Base-by-base conservation (phyloP, 2,329 filamentous ascomycete species). In the Stachybotrys chlorohalonatus region DNA sequence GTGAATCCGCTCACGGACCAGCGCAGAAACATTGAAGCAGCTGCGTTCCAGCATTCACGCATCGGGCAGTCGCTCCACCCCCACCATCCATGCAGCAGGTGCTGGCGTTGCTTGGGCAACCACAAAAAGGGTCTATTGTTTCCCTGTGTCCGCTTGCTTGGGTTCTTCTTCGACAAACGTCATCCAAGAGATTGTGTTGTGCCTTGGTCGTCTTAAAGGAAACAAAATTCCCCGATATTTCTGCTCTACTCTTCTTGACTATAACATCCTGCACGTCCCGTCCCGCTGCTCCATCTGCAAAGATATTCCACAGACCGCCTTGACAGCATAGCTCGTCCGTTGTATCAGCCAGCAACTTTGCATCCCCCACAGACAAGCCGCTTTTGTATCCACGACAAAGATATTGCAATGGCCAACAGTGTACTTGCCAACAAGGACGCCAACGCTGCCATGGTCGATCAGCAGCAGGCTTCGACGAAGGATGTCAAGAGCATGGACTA, bases 401-500 rank as follows among this genome's bases (percentile, higher is more conserved):
- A 24, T 24, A 24, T 24, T 4, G 68, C 59, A 62, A 86, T 85
- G 82, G 80, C 80, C 57, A 59, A 71, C 69, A 82, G 77, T 71
- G 73, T 85, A 62, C 84, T 90, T 70, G 74, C 76, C 62, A 74
- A 81, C 66, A 84, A 84, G 73, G 84, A 89, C 74, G 76, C 80
- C 73, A 89, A 89, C 73, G 75, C 75, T 56, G 59, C 76, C 59
- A 70, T 81, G 60, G 56, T 67, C 31, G 66, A 69, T 57, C 65
- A 65, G 52, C 64, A 64, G 51, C 57, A 60, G 47, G 56, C 51
- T 53, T 62, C 68, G 56, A 63, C 59, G 63, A 76, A 78, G 68
- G 73, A 80, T 57, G 72, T 83, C 53, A 84, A 84, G 78, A 84
- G 77, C 74, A 83, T 92, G 78, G 87, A 90, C 66, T 89, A 89